Base-by-base conservation (phyloP, 306 rosid species). In the Gastrolobium bilobum region DNA sequence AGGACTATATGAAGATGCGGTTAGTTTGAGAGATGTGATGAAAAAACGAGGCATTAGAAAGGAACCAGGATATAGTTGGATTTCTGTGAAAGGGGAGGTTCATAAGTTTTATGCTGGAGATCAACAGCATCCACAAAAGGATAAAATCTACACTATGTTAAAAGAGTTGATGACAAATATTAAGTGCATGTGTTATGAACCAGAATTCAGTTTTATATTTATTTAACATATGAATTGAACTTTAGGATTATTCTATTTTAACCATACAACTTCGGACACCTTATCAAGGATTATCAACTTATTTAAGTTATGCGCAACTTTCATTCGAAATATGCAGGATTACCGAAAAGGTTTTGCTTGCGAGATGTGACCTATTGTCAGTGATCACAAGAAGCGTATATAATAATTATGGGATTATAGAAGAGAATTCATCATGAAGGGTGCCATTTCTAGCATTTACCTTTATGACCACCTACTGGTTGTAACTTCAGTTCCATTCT, bases 11-110 rank as follows among this genome's bases (percentile, higher is more conserved):
- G 75, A 86, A 79, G 84, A 89, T 31, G 94, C 90, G 44, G 34
- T 70, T 69, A 77, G 75, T 71, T 76, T 86, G 79, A 82, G 97
- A 56, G 88, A 83, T 46, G 59, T 67, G 73, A 92, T 88, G 97
- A 90, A 88, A 83, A 85, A 86, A 71, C 84, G 78, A 60, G 94
- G 93, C 3, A 87, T 88, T 76, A 88, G 75, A 71, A 88, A 90
- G 81, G 97, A 92, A 76, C 89, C 92, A 1, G 92, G 92, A 10
- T 85, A 54, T 77, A 84, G 96, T 83, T 93, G 92, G 92, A 85
- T 93, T 69, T 79, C 83, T 10, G 67, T 92, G 54, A 84, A 81
- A 75, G 96, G 97, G 37, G 68, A 80, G 67, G 71, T 88, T 60
- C 91, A 90, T 65, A 91, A 84, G 69, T 91, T 93, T 77, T 88